Evolutionary conservation across 2,329 filamentous ascomycete genomes (phyloP).

Genomic region (Leptographium flavum): DNA sequence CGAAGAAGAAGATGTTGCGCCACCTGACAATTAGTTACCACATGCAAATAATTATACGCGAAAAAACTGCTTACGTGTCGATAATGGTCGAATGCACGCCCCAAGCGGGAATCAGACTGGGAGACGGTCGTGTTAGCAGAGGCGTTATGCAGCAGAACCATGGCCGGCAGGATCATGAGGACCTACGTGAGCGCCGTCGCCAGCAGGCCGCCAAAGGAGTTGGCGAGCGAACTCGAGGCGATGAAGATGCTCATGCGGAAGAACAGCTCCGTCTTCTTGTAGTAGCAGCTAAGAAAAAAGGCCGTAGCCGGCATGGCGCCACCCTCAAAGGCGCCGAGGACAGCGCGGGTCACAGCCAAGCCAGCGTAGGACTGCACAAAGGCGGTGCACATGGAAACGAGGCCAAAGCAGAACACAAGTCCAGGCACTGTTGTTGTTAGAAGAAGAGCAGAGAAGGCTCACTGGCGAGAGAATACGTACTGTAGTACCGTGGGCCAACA

Average conservation of each 20-base stretch:
- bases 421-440: constrained; percentile 39
- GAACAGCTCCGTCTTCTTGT: constrained; percentile 39
- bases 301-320: constrained; percentile 43
- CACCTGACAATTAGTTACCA: constrained; percentile 30
- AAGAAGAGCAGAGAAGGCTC: no score
- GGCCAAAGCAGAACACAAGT: constrained; percentile 34
- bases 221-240: constrained; percentile 40
- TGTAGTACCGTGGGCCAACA: constrained; percentile 41
- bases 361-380: no score
- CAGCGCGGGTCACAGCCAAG: constrained; percentile 30
- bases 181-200: constrained; percentile 32
- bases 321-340: constrained; percentile 41
- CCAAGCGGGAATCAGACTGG: no score
- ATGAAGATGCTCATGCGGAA: constrained; percentile 43
- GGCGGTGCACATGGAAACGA: no score
- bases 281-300: constrained; percentile 41
- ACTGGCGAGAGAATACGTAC: constrained; percentile 36
- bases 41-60: no score
- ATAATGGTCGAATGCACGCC: no score
- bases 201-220: constrained; percentile 41
- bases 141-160: constrained; percentile 41
- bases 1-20: constrained; percentile 51
- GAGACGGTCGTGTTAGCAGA: no score
- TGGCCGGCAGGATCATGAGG: constrained; percentile 19
- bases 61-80: constrained; percentile 15